phyloP scores from a whole-genome alignment of 805 yeast genomes.

The Kluyveromyces siamensis region DNA sequence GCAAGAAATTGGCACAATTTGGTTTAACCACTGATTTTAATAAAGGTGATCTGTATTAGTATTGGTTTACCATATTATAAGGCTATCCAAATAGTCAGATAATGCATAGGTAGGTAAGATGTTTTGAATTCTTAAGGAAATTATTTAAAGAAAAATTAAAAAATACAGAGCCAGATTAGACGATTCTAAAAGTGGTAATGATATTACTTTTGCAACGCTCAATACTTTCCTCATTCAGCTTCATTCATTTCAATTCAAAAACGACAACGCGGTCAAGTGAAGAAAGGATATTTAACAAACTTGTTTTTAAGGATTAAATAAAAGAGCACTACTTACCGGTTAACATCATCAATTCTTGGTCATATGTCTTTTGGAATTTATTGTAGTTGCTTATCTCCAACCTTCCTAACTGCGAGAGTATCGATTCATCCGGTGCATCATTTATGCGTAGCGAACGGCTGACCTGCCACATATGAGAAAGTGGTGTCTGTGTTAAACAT shows the following conservation, averaged over 20 bases:
- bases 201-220: neutral
- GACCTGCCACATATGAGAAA: slow-evolving; percentile 44
- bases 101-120: neutral
- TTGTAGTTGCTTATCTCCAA: slow-evolving; percentile 33
- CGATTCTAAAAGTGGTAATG: neutral
- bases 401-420: slow-evolving; percentile 47
- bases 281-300: neutral
- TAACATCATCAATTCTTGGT: slow-evolving; percentile 1
- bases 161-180: neutral
- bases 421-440: slow-evolving; percentile 66
- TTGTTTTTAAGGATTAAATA: neutral
- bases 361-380: slow-evolving; percentile 11
- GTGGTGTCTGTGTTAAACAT: slow-evolving; percentile 44
- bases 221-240: neutral
- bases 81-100: neutral
- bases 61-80: neutral
- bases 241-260: neutral
- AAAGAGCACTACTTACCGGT: neutral
- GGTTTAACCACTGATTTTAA: slow-evolving; percentile 53
- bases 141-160: too few species aligned
- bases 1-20: slow-evolving; percentile 40
- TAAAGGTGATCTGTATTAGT: slow-evolving; percentile 44
- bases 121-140: neutral
- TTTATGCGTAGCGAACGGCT: slow-evolving; percentile 52
- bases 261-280: neutral